Percentiles rank a stretch among this genome's conserved stretches.
phyloP scores from a whole-genome alignment of 495 filamentous ascomycete genomes.

The Talaromyces ruber region DNA sequence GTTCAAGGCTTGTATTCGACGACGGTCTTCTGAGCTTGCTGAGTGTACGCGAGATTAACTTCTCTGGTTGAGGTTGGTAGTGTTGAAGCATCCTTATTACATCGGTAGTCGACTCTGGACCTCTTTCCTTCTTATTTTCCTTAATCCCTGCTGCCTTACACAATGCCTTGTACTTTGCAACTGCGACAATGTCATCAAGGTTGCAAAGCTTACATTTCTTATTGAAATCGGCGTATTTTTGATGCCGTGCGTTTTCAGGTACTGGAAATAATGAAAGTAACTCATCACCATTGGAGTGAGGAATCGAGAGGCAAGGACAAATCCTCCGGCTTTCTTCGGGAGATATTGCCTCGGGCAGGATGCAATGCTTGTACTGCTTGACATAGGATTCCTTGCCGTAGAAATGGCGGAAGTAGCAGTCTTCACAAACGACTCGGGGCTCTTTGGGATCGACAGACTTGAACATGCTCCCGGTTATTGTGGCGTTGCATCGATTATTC shows the following conservation, averaged over 20 bases:
- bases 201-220: not conserved
- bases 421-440: not conserved
- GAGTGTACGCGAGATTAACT: not conserved
- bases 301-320: constrained; percentile 16
- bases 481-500: not conserved
- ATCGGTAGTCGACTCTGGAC: not conserved
- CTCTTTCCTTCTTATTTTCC: not conserved
- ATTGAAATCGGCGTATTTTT: not conserved
- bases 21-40: not conserved
- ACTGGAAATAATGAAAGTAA: constrained; percentile 12
- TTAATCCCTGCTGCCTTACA: not conserved
- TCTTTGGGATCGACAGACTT: not conserved
- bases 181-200: not conserved
- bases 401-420: not conserved
- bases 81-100: not conserved
- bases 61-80: not conserved
- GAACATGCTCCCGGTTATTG: not conserved
- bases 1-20: not conserved
- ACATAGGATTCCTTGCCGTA: not conserved
- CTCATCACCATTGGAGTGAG: constrained; percentile 10
- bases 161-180: not conserved
- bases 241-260: constrained; percentile 4
- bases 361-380: constrained; percentile 19
- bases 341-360: constrained; percentile 14
- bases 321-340: constrained; percentile 11